Base-by-base conservation (phyloP, 495 filamentous ascomycete genomes). In the Tuber borchii region DNA sequence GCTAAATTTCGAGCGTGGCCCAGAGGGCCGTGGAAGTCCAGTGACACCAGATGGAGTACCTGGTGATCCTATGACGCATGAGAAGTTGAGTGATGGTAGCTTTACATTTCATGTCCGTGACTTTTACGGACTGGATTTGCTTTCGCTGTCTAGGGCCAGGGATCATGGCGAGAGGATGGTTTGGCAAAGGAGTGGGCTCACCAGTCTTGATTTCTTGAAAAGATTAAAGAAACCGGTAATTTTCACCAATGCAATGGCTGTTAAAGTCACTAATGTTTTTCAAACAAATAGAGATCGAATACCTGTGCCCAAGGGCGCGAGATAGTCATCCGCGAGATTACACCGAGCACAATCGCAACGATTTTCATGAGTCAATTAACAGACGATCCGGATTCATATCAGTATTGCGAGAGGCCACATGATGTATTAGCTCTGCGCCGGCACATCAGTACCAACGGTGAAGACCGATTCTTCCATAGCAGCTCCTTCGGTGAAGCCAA, bases 401-500 rank as follows among this genome's bases (percentile, higher is more conserved):
- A 51, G 19, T 51, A 51, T 22, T 51, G 46, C 20, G 46, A 51
- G 46, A 22, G 20, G 6, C 46, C 46, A 22, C 20, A 51, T 51
- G 46, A 51, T 51, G 46, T 51, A 51, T 73, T 22, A 19, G 20
- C 45, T n/a, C 26, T 73, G 34, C 34, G 39, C 48, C 51, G 43
- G 31, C 72, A 73, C 20, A 48, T 73, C 5, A 73, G 48, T 26
- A 34, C 46, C 31, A 43, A 73, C 43, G 2, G 34, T 12, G 65
- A 26, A 39, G 72, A 73, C 46, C n/a, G 72, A 65, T 73, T 73
- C 34, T 43, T 61, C 34, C 46, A 37, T 5, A 5, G 65, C 34
- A 73, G n/a, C 42, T 45, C 61, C 56, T 14, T 74, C 45, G 43
- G 69, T 70, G 69, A 69, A 69, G 40, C 44, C 45, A 48, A 45